Conservation (phyloP, 2,329 filamentous ascomycete species). For the Nigrospora osmanthi region DNA sequence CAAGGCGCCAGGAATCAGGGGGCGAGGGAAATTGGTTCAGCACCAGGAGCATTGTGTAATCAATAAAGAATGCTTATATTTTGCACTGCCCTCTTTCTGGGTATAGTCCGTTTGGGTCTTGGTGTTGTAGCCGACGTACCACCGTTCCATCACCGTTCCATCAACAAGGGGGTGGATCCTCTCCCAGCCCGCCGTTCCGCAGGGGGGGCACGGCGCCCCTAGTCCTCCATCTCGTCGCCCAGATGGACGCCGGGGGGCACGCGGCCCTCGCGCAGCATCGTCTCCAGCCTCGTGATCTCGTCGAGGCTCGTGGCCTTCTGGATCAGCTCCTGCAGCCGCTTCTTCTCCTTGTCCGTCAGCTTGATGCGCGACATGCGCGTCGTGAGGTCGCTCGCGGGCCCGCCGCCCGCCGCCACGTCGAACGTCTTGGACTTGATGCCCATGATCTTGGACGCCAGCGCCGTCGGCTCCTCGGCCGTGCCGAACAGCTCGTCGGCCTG, state of each 20-base stretch:
- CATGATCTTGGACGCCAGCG: slow-evolving; percentile 77
- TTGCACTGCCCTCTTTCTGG: slow-evolving; percentile 13
- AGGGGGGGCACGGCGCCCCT: slow-evolving; percentile 12
- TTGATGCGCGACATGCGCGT: slow-evolving; percentile 71
- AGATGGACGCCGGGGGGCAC: slow-evolving; percentile 62
- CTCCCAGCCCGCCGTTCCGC: slow-evolving; percentile 11
- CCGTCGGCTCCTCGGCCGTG: slow-evolving; percentile 66
- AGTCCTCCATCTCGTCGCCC: slow-evolving; percentile 48
- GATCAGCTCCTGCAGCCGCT: slow-evolving; percentile 78
- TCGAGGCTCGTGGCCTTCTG: slow-evolving; percentile 80
- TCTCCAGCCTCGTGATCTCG: slow-evolving; percentile 86
- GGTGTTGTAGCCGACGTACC: slow-evolving; percentile 2
- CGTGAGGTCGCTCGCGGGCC: slow-evolving; percentile 30
- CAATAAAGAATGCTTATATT: slow-evolving; percentile 1
- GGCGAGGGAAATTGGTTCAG: no score
- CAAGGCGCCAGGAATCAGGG: background rate
- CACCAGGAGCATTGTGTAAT: no score
- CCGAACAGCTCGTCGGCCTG: slow-evolving; percentile 79
- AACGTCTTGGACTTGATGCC: slow-evolving; percentile 74
- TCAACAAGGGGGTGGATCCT: no score
- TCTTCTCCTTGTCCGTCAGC: slow-evolving; percentile 82
- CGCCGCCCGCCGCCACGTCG: slow-evolving; percentile 45
- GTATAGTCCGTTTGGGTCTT: slow-evolving; percentile 14
- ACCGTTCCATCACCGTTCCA: no score
- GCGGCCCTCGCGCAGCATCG: slow-evolving; percentile 81